Percentiles rank a stretch among this genome's conserved stretches.
These are phyloP conservation scores for Sechiopsis laciniata DNA, from an alignment of 306 rosid genomes.

Conservation along the genomic window DNA sequence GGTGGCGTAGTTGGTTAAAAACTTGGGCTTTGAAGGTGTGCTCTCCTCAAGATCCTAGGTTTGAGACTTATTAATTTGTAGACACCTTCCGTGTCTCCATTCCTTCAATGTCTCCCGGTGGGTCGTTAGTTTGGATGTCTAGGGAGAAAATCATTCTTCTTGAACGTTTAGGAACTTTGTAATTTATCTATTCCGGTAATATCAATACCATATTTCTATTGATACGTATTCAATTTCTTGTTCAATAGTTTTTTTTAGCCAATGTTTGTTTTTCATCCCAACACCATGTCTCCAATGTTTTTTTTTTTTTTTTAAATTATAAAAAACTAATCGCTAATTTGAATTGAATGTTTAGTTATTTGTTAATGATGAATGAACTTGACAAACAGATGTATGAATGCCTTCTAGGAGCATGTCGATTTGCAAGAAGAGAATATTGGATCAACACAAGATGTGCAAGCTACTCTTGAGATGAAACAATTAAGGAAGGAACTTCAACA, in stretches of 20 bases:
- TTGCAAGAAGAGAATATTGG: slow-evolving; percentile 47
- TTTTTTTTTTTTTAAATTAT: not conserved
- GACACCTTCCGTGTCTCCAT: too few species aligned
- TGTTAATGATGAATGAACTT: slow-evolving; percentile 78
- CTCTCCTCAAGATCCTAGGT: too few species aligned
- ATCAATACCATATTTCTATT: not conserved
- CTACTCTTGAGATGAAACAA: slow-evolving; percentile 45
- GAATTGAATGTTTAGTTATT: slow-evolving; percentile 27
- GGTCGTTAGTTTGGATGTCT: not conserved
- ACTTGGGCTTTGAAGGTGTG: too few species aligned
- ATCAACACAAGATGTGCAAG: slow-evolving; percentile 35
- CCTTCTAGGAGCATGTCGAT: slow-evolving; percentile 96
- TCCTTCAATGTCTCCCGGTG: too few species aligned
- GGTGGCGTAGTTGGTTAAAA: too few species aligned
- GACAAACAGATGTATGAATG: slow-evolving; percentile 96
- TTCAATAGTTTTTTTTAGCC: not conserved
- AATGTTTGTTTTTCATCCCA: not conserved
- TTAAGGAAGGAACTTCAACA: slow-evolving; percentile 59
- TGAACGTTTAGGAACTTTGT: not conserved
- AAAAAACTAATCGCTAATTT: not conserved
- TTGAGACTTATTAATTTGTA: too few species aligned
- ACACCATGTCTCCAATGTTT: not conserved
- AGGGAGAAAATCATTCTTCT: not conserved
- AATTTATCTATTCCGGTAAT: not conserved
- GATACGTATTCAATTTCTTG: not conserved